Conservation (phyloP, 192 early-diverging fungal species). For the Lobulomyces angularis region DNA sequence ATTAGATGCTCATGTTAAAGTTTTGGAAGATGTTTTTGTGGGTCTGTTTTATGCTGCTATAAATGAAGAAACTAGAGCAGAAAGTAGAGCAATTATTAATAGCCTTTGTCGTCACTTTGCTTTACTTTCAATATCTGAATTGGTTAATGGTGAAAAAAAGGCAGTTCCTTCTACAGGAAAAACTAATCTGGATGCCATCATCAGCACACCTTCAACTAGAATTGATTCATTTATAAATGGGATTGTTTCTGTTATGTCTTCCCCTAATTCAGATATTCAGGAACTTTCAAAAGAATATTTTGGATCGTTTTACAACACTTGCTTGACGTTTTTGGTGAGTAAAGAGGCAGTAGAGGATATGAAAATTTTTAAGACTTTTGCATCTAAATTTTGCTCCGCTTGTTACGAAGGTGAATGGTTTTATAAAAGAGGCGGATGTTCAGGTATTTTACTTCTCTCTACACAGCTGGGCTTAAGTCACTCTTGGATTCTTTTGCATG, state of each 20-base stretch:
- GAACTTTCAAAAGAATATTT: conserved; percentile 54
- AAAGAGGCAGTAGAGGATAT: conserved; percentile 50
- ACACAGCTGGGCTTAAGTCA: conserved; percentile 72
- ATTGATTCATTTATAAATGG: conserved; percentile 62
- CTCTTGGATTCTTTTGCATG: conserved; percentile 86
- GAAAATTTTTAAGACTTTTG: conserved; percentile 64
- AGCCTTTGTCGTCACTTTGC: conserved; percentile 65
- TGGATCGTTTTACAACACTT: conserved; percentile 49
- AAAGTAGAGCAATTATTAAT: conserved; percentile 52
- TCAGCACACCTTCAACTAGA: conserved; percentile 20
- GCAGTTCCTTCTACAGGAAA: neutral
- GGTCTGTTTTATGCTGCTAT: conserved; percentile 54
- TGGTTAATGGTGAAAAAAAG: conserved; percentile 36
- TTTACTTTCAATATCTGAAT: conserved; percentile 56
- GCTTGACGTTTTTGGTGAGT: conserved; percentile 35
- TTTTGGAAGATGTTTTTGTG: conserved; percentile 43
- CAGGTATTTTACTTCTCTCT: conserved; percentile 73
- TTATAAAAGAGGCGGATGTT: conserved; percentile 78
- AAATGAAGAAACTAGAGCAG: conserved; percentile 35
- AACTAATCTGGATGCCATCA: conserved; percentile 12
- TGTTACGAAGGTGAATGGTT: conserved; percentile 86
- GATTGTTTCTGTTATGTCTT: conserved; percentile 64
- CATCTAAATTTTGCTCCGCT: conserved; percentile 72
- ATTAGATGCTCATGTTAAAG: conserved; percentile 52
- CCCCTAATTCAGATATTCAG: conserved; percentile 44